Base-by-base conservation (phyloP, 2,329 filamentous ascomycete species). In the Neonectria punicea region DNA sequence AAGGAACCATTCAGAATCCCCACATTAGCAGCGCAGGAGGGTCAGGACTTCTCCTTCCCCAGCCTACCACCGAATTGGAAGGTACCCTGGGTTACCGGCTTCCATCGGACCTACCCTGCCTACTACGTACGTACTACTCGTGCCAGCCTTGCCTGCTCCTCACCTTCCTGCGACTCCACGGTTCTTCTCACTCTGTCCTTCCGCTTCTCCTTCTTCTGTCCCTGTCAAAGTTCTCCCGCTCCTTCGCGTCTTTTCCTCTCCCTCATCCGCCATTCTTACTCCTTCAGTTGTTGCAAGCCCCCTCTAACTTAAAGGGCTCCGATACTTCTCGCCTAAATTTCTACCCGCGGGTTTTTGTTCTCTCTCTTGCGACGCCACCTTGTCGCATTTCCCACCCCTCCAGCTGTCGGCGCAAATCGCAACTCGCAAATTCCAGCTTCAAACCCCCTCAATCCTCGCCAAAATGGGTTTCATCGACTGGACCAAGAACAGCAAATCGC, bases 401-500 rank as follows among this genome's bases (percentile, higher is more conserved):
- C 39, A 36, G 28, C 50, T 7, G n/a, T 32, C 18, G 30, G 41
- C 55, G 41, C 41, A 58, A 28, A 49, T 32, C 63, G 59, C 59
- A 62, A 58, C 54, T 58, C 49, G 61, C 65, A 55, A 46, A 32
- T 39, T 43, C 30, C 51, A 44, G 56, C n/a, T 41, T 53, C 61
- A 63, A 54, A 67, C 53, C 61, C 68, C 65, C 65, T 4, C 18
- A 30, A 51, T 18, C 13, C 43, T 30, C 50, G 61, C 49, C 70
- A 74, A 67, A 53, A 80, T 79, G 77, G 73, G 69, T 62, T 80
- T 79, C 69, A 80, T 88, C 69, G 85, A 87, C 74, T 85, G 83
- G 81, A 82, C 81, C 70, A 89, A 89, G 81, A 87, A 81, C 70
- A 86, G 86, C 65, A 82, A 80, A 78, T 88, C 86, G 65, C 83